Evolutionary conservation across 352 stramenopile genomes (phyloP), one percentile per base, ranked within the genome.

Genomic region (Phytophthora chlamydospora): DNA sequence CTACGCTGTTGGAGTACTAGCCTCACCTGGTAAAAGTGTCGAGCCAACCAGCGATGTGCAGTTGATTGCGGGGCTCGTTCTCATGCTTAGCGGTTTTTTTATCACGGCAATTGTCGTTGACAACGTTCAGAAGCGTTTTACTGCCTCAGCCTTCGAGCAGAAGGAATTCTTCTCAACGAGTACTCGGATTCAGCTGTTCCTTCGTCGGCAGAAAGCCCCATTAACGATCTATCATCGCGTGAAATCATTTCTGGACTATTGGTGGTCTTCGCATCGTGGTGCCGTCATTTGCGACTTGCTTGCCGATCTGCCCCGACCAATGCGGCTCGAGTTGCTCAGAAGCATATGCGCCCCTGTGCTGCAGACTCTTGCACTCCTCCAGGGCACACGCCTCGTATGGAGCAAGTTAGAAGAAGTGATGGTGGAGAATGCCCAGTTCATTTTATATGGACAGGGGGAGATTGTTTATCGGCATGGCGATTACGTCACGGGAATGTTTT

Each of bases 181-280:
- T 0, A 71, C 76, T 6, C 55, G 69, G 14, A 86, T 86, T 47
- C 68, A 82, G 42, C 62, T 68, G 11, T 86, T 86, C 44, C 47
- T 86, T 12, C 57, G 68, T 3, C 72, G 71, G 0, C 77, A 86
- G 36, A 82, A 72, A 10, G 75, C 68, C 0, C 74, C 77, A 5
- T 40, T 74, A 7, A 60, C 58, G 2, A 71, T 86, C n/a, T 60
- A 80, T 17, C 68, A 76, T 2, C 74, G 77, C 3, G 74, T 82
- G 0, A 78, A 82, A 29, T 68, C 74, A 6, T 86, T 84, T 35
- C 54, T 86, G 10, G 77, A 86, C 47, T 86, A 82, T 52, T 86
- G 77, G 77, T 86, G 77, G 77, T 78, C 71, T 2, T 71, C 74
- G 0, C 77, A 86, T 52, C 74, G 77, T 10, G 77, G 77, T 7